Base-by-base conservation (phyloP, 495 filamentous ascomycete genomes). In the Aspergillus heteromorphus region DNA sequence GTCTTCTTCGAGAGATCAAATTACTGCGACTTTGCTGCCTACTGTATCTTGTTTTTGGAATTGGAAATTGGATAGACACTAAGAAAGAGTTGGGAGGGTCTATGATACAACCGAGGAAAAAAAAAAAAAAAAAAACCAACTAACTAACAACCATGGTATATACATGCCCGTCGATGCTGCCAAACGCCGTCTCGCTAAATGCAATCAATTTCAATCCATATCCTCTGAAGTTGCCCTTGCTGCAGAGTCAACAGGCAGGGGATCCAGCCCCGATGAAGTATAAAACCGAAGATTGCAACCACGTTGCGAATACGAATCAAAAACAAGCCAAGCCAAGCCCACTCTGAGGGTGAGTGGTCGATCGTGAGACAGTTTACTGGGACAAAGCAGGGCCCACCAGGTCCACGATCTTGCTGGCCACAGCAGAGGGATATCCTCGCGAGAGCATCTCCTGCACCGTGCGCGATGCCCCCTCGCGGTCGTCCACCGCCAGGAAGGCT, bases 371-470 rank as follows among this genome's bases (percentile, higher is more conserved):
- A n/a, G n/a, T n/a, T n/a, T n/a, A n/a, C n/a, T n/a, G n/a, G n/a
- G n/a, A n/a, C n/a, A n/a, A 43, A 19, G 13, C 69, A 27, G 79
- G 81, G 53, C 88, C 88, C 38, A 98, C 84, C 43, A 98, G 76
- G 66, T 97, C 93, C 19, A 90, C 72, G 54, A 97, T 88, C 79
- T 95, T 97, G 72, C 84, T 85, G 20, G 90, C 87, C 6, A 98
- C 93, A 6, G 93, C 92, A 49, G 82, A 79, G 23, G 93, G 93
- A 65, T 98, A 98, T 16, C 93, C 92, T 40, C 92, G 78, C 31
- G 82, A 83, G 36, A 95, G 78, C 85, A 96, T 97, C 79, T 98
- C 93, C 51, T 86, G 79, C 36, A 96, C 95, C 25, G 95, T 86
- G 23, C 48, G 66, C 66, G 87, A 82, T 36, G 93, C 93, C 27